Base-by-base conservation (phyloP, 1,284 basidiomycete species). In the Ustilago shanxiensis region DNA sequence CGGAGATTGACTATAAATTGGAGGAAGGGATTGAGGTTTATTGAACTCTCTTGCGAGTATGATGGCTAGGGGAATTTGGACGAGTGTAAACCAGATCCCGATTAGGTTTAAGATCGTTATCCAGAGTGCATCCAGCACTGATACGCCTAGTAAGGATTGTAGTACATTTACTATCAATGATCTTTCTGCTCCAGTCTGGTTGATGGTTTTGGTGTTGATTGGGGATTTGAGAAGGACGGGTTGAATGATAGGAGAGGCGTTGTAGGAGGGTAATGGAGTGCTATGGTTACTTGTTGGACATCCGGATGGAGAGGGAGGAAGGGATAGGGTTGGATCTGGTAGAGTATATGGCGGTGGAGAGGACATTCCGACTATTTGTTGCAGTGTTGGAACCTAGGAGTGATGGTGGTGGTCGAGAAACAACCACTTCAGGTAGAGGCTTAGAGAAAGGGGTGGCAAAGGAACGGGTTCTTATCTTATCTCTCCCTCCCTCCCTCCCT, bases 1-100 rank as follows among this genome's bases (percentile, higher is more conserved):
- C n/a, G n/a, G n/a, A n/a, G n/a, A n/a, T n/a, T n/a, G n/a, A n/a
- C n/a, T n/a, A n/a, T n/a, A n/a, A n/a, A n/a, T n/a, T n/a, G n/a
- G n/a, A n/a, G n/a, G n/a, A n/a, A n/a, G n/a, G n/a, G n/a, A n/a
- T n/a, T n/a, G 49, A 24, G 35, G 47, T 31, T 24, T 9, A 20
- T 50, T 52, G 22, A 61, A 54, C 13, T 54, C 16, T 1, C 20
- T 0, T 0, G 65, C 56, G 14, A 73, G 54, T 0, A 56, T 7
- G 0, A 66, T 9, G 2, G 60, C 64, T 3, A 66, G 35, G 0
- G 67, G 62, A 0, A 75, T 52, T 28, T 75, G 72, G 18, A 58
- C 0, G 1, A 71, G 13, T 5, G 28, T 60, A 6, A 70, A 47
- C 0, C 44, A 1, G 3, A 51, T 9, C 7, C 72, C 72, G 20